Percentiles rank a stretch among this genome's conserved stretches.
Evolutionary conservation across 1,284 basidiomycete genomes (phyloP).

Genomic region (Ustilago cynodontis): DNA sequence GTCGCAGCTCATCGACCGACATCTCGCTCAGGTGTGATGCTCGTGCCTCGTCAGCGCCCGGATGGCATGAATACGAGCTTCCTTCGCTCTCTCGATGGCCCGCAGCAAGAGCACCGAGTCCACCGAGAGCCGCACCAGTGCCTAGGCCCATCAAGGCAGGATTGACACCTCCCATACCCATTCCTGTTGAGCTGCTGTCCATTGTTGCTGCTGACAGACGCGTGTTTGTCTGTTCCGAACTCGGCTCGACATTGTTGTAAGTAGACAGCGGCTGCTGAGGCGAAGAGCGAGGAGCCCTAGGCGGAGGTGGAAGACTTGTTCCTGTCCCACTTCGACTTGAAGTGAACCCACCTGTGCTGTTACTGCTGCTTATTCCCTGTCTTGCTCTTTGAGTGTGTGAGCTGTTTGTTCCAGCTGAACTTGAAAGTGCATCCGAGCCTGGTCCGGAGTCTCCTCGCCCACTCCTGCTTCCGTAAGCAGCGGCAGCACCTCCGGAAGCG

Average conservation of each 20-base stretch:
- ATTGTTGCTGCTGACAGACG: constrained; percentile 28
- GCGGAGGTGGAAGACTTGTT: constrained; percentile 45
- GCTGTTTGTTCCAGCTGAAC: constrained; percentile 4
- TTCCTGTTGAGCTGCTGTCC: constrained; percentile 15
- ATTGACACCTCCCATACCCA: constrained; percentile 15
- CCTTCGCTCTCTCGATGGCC: constrained; percentile 54
- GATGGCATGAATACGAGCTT: constrained; percentile 34
- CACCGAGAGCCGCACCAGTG: constrained; percentile 29
- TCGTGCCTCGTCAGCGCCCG: constrained; percentile 9
- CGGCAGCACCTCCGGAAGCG: constrained; percentile 20
- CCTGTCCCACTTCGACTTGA: constrained; percentile 36
- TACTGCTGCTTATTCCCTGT: constrained; percentile 41
- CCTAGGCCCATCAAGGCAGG: constrained; percentile 43
- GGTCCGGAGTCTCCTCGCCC: constrained; percentile 1
- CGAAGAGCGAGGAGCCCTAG: constrained; percentile 29
- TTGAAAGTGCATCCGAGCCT: constrained; percentile 8
- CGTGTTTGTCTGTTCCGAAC: neutral
- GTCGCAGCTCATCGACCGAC: constrained; percentile 31
- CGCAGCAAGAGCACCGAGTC: constrained; percentile 52
- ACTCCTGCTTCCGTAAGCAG: neutral
- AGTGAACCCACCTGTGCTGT: constrained; percentile 46
- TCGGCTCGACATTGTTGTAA: constrained; percentile 17
- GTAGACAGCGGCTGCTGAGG: constrained; percentile 7
- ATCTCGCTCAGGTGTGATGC: constrained; percentile 23
- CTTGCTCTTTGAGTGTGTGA: constrained; percentile 16